phyloP scores from a whole-genome alignment of 495 filamentous ascomycete species.

The Paragyromitra xinjiangensis region DNA sequence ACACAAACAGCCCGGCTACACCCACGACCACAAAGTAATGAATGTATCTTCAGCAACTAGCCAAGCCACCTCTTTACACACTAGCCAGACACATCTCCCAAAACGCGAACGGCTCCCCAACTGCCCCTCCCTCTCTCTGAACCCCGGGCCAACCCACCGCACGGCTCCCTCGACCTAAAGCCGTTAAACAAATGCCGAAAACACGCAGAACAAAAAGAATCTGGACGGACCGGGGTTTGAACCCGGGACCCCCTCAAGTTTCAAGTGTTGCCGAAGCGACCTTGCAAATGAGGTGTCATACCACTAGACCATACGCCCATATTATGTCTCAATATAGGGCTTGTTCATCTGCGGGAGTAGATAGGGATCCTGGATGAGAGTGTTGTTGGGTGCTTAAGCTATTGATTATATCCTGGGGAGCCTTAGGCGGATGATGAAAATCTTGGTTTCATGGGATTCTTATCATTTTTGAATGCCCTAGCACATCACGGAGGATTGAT shows the following conservation, averaged over 20 bases:
- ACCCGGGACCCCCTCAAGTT: slow-evolving; percentile 49
- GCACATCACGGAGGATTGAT: too few species aligned
- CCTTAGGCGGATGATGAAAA: too few species aligned
- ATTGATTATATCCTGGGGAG: too few species aligned
- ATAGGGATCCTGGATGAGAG: background rate
- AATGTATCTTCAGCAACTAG: background rate
- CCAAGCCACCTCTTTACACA: too few species aligned
- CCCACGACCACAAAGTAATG: too few species aligned
- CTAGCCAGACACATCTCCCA: too few species aligned
- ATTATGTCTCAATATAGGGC: background rate
- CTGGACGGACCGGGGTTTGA: slow-evolving; percentile 52
- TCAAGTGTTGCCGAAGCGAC: background rate
- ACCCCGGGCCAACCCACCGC: background rate
- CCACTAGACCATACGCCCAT: slow-evolving; percentile 53
- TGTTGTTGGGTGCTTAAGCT: too few species aligned
- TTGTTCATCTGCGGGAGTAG: background rate
- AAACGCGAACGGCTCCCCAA: too few species aligned
- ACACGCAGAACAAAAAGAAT: background rate
- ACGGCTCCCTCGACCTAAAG: background rate
- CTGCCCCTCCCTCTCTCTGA: too few species aligned
- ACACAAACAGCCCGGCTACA: background rate
- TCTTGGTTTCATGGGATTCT: too few species aligned
- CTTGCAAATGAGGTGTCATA: slow-evolving; percentile 53
- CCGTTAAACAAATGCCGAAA: background rate
- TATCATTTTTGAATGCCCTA: too few species aligned